These are phyloP conservation scores for Salvia hispanica DNA, from an alignment of 257 asterid species.

Conservation along the genomic window DNA sequence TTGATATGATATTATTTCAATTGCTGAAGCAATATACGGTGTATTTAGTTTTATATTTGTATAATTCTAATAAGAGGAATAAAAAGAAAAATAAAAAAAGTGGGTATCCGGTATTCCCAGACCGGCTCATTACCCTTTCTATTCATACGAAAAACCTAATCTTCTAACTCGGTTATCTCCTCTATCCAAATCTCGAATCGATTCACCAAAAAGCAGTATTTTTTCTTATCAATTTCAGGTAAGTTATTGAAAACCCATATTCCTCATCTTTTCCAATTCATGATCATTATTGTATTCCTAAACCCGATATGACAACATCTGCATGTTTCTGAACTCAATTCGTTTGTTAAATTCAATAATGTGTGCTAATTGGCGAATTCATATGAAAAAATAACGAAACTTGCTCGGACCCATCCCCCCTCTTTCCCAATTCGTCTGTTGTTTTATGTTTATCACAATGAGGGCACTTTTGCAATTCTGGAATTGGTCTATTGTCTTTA, in stretches of 20 bases:
- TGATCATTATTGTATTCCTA: slow-evolving; percentile 21
- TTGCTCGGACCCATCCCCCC: slow-evolving; percentile 26
- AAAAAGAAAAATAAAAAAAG: not conserved
- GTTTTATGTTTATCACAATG: not conserved
- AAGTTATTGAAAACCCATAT: slow-evolving; percentile 37
- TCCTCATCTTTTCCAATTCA: slow-evolving; percentile 9
- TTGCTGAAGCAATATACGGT: no score
- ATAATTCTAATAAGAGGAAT: no score
- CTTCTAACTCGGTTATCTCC: slow-evolving; percentile 52
- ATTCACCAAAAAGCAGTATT: slow-evolving; percentile 17
- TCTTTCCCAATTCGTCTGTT: slow-evolving; percentile 23
- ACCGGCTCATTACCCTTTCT: slow-evolving; percentile 53
- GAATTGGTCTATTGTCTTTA: slow-evolving; percentile 8
- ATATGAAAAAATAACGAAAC: slow-evolving; percentile 7
- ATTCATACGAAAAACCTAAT: slow-evolving; percentile 35
- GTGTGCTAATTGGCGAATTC: slow-evolving; percentile 15
- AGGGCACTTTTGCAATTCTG: slow-evolving; percentile 19
- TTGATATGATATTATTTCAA: no score
- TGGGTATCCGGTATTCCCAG: not conserved
- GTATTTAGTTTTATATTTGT: no score
- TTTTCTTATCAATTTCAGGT: slow-evolving; percentile 48
- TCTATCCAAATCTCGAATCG: slow-evolving; percentile 40
- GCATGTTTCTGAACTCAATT: slow-evolving; percentile 31
- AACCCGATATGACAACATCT: slow-evolving; percentile 22
- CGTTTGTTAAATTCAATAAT: slow-evolving; percentile 19